Base-by-base conservation (phyloP, 257 asterid species). In the Orobanche coerulescens region DNA sequence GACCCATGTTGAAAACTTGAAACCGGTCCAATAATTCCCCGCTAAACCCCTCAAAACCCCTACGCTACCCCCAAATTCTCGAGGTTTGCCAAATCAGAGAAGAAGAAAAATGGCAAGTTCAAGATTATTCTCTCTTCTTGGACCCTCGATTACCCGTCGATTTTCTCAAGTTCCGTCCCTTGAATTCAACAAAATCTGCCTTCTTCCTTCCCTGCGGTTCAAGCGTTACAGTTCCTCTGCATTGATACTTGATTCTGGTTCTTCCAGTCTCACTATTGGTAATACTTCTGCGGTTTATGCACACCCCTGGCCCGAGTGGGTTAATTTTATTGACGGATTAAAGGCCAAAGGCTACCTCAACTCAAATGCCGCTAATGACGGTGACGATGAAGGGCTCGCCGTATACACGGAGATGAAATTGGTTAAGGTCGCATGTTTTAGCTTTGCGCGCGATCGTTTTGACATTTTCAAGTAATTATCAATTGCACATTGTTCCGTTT, bases 221-320 rank as follows among this genome's bases (percentile, higher is more conserved):
- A 72, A 69, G 62, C 77, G 82, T 33, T 73, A 56, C 75, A 73
- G 75, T 68, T 79, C 86, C 56, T 73, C 84, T 5, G 74, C 87
- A 1, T 64, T 71, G 4, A 52, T 68, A 13, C 52, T 74, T 40
- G 79, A 79, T 44, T 30, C 65, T 5, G 71, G 39, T 30, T 44
- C 71, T 43, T 6, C 72, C 61, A 12, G 64, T 19, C 61, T 50
- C 61, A 24, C 71, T 0, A 22, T 66, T 15, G 59, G 42, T 19
- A 66, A 47, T 28, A 10, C 70, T 51, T 57, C 51, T 12, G 55
- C 65, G 19, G 7, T 55, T 20, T 51, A 77, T 31, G 52, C 52
- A 34, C 99, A 93, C 69, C 97, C 96, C 0, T 93, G 99, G 99
- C 95, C 95, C 1, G 99, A 89, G 72, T 93, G 99, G 99, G 75